Conservation (phyloP, 192 early-diverging fungal species). For the Phlyctochytrium bullatum region DNA sequence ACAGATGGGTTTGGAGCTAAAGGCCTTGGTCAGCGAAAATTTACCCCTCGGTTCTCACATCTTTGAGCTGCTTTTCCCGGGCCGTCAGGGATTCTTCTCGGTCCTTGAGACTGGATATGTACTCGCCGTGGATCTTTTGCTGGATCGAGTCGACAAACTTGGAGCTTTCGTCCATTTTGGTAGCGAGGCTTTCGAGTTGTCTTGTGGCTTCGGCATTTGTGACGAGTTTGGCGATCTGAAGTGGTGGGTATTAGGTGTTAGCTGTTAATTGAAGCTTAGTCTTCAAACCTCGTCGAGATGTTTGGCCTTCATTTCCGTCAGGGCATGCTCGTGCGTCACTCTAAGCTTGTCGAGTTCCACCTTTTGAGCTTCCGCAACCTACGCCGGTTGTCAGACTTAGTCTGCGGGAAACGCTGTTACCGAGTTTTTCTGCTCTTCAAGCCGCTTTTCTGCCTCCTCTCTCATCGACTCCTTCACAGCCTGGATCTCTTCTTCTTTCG, state of each 20-base stretch:
- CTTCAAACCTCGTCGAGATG: constrained; percentile 19
- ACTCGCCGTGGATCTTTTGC: constrained; percentile 20
- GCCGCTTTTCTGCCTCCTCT: not conserved
- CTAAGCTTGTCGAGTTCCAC: constrained; percentile 7
- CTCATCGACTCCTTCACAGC: no score
- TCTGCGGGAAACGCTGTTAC: not conserved
- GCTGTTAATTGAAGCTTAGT: no score
- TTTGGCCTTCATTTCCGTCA: constrained; percentile 10
- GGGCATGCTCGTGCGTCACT: constrained; percentile 8
- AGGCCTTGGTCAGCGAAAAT: not conserved
- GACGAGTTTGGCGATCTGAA: constrained; percentile 18
- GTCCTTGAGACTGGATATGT: constrained; percentile 24
- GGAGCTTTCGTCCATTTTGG: constrained; percentile 22
- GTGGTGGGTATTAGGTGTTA: no score
- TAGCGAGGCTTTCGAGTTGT: constrained; percentile 17
- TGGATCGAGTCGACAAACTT: constrained; percentile 19
- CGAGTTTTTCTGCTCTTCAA: not conserved
- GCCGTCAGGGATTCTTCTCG: constrained; percentile 17
- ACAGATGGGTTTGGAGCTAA: constrained; percentile 21
- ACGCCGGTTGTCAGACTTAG: not conserved
- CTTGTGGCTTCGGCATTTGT: constrained; percentile 20
- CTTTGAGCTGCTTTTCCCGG: constrained; percentile 20
- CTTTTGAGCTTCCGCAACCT: constrained; percentile 9
- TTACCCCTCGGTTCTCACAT: constrained; percentile 8
- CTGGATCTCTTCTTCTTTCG: not conserved